Percentiles rank a stretch among this genome's conserved stretches.
Evolutionary conservation across 495 filamentous ascomycete species (phyloP).

Genomic region (Pyrenula massariospora): DNA sequence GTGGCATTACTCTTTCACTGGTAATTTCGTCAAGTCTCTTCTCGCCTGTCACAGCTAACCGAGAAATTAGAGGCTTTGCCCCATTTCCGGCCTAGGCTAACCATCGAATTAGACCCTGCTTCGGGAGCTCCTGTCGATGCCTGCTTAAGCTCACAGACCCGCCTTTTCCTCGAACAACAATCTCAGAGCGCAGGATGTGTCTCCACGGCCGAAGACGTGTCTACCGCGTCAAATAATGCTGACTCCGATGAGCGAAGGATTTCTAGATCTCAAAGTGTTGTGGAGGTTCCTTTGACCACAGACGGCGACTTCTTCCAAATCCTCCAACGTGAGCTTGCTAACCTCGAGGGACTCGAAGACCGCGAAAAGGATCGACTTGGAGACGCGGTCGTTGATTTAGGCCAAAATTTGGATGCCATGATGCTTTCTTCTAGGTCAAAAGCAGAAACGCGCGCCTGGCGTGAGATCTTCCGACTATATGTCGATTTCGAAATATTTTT

Average conservation of each 20-base stretch:
- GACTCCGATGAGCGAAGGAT: not conserved
- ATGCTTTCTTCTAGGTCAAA: conserved; percentile 12
- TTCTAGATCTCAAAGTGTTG: conserved; percentile 13
- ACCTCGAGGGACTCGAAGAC: conserved; percentile 46
- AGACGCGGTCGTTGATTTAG: conserved; percentile 39
- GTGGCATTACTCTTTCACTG: conserved; percentile 18
- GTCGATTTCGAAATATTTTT: conserved; percentile 62
- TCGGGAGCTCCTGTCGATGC: conserved; percentile 44
- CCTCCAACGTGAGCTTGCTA: conserved; percentile 47
- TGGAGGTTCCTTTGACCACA: conserved; percentile 55
- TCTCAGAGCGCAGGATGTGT: conserved; percentile 8
- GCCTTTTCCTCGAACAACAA: conserved; percentile 36
- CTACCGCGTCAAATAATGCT: not conserved
- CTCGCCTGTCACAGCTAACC: not conserved
- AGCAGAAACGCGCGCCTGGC: conserved; percentile 58
- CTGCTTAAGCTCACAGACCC: conserved; percentile 39
- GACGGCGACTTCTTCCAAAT: conserved; percentile 59
- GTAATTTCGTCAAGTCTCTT: conserved; percentile 6
- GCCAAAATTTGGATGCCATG: conserved; percentile 27
- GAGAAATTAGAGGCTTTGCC: not conserved
- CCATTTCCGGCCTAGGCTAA: conserved; percentile 43
- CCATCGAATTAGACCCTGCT: conserved; percentile 39
- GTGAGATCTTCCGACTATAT: conserved; percentile 62
- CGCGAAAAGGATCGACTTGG: conserved; percentile 43
- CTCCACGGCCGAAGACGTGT: not conserved